Base-by-base conservation (phyloP, 148 eudicot species). In the Spergularia bocconei region DNA sequence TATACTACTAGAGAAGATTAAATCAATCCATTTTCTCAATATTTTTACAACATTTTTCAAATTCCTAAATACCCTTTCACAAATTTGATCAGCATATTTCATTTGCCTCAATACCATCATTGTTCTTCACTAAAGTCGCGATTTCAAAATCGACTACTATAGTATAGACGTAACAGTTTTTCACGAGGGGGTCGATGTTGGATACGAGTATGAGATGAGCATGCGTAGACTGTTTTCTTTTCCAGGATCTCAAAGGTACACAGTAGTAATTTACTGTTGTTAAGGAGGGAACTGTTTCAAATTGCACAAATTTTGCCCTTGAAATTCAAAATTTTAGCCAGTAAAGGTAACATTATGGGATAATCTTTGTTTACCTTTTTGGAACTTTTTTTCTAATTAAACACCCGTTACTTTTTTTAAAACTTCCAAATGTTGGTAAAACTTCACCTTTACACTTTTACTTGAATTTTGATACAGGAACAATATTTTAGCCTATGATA, bases 271-370 rank as follows among this genome's bases (percentile, higher is more conserved):
- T 59, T 64, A 38, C 44, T 51, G 36, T 54, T 78, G 64, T 29
- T 29, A 29, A 55, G 88, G 88, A 81, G 87, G 85, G 84, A 86
- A 83, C 82, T 75, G 86, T 85, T 87, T 82, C 83, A 84, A 90
- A 86, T 44, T 73, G 71, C 75, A 80, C 71, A 72, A 69, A 58
- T 23, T 44, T 66, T 57, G 14, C 61, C 61, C 38, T 74, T 78
- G 81, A 86, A 87, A 84, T 87, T 84, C 84, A 78, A 90, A 85
- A 25, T 53, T 56, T 58, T 67, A 63, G 60, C n/a, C 53, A 67
- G 53, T 71, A 81, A 87, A 87, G 88, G 91, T 85, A 78, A 64
- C 71, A 71, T 29, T 20, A 55, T 71, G n/a, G 56, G 39, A n/a
- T 64, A 51, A 70, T 21, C 64, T 29, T 78, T 78, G 71, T 23